Conservation (phyloP, 2,329 filamentous ascomycete genomes). For the Cladosporium sp. region DNA sequence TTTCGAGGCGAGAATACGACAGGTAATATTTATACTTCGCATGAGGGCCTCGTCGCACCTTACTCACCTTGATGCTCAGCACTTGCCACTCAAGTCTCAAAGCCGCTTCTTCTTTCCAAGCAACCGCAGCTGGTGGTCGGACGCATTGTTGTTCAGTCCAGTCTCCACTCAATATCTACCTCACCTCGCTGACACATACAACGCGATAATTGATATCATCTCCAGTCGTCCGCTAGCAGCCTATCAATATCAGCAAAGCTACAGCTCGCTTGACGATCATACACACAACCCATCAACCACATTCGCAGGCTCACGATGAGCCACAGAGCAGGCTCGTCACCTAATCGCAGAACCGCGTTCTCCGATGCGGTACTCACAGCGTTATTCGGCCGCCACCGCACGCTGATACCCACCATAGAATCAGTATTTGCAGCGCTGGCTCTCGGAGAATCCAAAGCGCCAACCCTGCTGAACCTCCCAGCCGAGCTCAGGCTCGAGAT, state of each 20-base stretch:
- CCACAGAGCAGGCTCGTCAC: not conserved
- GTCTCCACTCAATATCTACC: not conserved
- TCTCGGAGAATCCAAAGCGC: not conserved
- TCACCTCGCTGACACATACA: not conserved
- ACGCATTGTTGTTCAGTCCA: not conserved
- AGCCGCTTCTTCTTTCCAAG: not conserved
- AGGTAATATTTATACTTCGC: not conserved
- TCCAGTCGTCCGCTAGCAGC: conserved; percentile 10
- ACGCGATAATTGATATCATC: not conserved
- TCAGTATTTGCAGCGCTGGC: not conserved
- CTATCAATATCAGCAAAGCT: conserved; percentile 7
- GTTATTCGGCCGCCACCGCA: not conserved
- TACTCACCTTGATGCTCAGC: not conserved
- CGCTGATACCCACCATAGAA: not conserved
- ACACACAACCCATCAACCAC: not conserved
- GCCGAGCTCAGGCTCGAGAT: conserved; percentile 14
- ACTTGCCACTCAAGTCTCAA: not conserved
- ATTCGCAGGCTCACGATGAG: not conserved
- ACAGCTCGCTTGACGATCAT: conserved; percentile 3
- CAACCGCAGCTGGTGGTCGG: not conserved
- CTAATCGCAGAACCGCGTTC: not conserved
- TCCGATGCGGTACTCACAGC: not conserved
- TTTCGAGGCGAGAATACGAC: not conserved
- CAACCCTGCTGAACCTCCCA: conserved; percentile 7
- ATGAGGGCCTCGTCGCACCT: not conserved